Percentiles rank a stretch among this genome's conserved stretches.
phyloP scores from a whole-genome alignment of 768 basidiomycete species.

The Boletus sp. region DNA sequence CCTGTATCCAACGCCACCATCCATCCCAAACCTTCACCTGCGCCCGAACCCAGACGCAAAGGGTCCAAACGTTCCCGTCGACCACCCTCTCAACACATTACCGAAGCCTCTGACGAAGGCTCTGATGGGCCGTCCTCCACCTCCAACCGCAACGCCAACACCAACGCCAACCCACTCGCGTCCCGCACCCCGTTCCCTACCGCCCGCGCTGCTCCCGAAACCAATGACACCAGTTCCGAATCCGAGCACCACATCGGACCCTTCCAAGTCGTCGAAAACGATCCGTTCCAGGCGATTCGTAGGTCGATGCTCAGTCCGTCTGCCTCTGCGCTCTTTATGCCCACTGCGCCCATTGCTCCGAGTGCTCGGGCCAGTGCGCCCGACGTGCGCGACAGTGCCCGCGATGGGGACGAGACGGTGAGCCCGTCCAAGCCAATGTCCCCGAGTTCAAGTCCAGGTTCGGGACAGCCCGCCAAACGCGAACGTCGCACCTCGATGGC shows the following conservation, averaged over 20 bases:
- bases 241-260: conserved; percentile 14
- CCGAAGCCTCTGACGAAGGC: conserved; percentile 24
- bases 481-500: conserved; percentile 21
- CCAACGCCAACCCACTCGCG: neutral
- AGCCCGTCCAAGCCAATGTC: neutral
- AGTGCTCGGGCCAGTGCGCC: neutral
- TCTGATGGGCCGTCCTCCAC: neutral
- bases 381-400: neutral
- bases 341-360: neutral
- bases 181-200: neutral
- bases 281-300: conserved; percentile 23
- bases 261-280: conserved; percentile 26
- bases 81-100: conserved; percentile 27
- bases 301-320: conserved; percentile 3
- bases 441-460: neutral
- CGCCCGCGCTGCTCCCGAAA: neutral
- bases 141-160: neutral
- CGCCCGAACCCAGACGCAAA: neutral
- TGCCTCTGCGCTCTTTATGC: neutral
- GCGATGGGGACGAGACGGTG: neutral
- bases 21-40: neutral
- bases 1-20: neutral
- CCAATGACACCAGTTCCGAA: conserved; percentile 19
- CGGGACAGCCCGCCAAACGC: conserved; percentile 4
- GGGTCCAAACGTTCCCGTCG: conserved; percentile 6